Percentiles rank a stretch among this genome's conserved stretches.
Conservation (phyloP, 2,329 filamentous ascomycete species). For the Aspergillus ustus region DNA sequence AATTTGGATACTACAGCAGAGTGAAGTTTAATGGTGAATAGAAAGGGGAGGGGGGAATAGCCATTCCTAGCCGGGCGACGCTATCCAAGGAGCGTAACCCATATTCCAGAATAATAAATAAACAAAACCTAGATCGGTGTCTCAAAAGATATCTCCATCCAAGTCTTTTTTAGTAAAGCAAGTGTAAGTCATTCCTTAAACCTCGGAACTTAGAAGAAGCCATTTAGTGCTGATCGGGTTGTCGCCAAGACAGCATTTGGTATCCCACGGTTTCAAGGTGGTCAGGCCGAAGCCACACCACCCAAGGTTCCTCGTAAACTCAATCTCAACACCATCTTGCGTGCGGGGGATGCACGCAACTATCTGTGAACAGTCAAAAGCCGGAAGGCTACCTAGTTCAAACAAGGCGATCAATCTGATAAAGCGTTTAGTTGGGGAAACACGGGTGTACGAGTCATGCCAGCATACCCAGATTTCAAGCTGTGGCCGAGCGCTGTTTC, state of each 20-base stretch:
- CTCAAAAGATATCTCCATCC: too few relatives aligned
- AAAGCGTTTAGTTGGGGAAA: slow-evolving; percentile 7
- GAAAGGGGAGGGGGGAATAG: too few relatives aligned
- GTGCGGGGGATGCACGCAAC: slow-evolving; percentile 80
- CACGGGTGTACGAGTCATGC: neutral
- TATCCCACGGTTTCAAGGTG: slow-evolving; percentile 75
- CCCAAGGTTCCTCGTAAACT: slow-evolving; percentile 77
- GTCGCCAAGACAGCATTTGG: slow-evolving; percentile 50
- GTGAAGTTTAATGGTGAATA: too few relatives aligned
- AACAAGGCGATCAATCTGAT: slow-evolving; percentile 83
- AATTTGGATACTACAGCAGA: too few relatives aligned
- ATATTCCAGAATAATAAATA: too few relatives aligned
- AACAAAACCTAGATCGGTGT: too few relatives aligned
- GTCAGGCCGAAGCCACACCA: slow-evolving; percentile 91
- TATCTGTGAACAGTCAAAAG: slow-evolving; percentile 74
- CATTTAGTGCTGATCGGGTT: slow-evolving; percentile 76
- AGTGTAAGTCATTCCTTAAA: slow-evolving; percentile 52
- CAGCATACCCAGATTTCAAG: slow-evolving; percentile 81
- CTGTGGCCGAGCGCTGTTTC: slow-evolving; percentile 72
- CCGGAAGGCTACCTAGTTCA: slow-evolving; percentile 76
- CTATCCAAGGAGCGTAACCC: too few relatives aligned
- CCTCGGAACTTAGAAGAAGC: slow-evolving; percentile 88
- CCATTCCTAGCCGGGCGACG: too few relatives aligned
- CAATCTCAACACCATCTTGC: slow-evolving; percentile 64
- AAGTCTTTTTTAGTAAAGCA: neutral